Percentiles rank a stretch among this genome's conserved stretches.
Conservation (phyloP, 192 early-diverging fungal species). For the Phycomyces nitens region DNA sequence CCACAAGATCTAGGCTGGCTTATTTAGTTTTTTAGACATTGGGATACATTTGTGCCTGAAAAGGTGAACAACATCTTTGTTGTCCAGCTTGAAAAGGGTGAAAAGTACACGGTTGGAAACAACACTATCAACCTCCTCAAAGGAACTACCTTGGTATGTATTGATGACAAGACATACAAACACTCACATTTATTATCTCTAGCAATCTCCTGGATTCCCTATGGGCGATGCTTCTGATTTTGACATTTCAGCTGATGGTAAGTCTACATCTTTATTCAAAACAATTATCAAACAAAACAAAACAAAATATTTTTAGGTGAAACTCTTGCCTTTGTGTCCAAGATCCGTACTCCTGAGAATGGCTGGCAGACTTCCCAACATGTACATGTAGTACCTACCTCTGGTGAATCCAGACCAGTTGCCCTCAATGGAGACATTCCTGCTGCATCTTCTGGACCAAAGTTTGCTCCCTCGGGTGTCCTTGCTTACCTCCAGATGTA, state of each 20-base stretch:
- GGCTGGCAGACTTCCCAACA: constrained; percentile 78
- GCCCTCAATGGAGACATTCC: constrained; percentile 42
- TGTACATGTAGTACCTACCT: constrained; percentile 61
- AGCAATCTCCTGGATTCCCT: constrained; percentile 47
- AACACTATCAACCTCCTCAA: constrained; percentile 53
- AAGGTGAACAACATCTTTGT: constrained; percentile 64
- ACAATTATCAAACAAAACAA: too few relatives aligned
- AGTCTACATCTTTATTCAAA: too few relatives aligned
- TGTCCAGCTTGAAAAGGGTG: constrained; percentile 35
- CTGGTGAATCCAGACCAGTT: constrained; percentile 43
- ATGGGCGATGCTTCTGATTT: constrained; percentile 60
- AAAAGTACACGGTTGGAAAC: constrained; percentile 42
- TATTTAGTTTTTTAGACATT: constrained; percentile 51
- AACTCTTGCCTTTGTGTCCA: constrained; percentile 68
- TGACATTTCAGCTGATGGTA: constrained; percentile 63
- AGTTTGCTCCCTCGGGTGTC: constrained; percentile 60
- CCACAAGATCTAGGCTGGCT: not conserved
- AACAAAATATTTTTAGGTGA: constrained; percentile 10
- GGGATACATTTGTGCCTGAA: constrained; percentile 64
- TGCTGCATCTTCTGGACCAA: constrained; percentile 61
- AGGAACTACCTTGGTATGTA: constrained; percentile 38
- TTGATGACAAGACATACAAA: not conserved
- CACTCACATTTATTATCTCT: constrained; percentile 8
- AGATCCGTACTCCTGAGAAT: constrained; percentile 53
- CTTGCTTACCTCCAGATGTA: constrained; percentile 77